phyloP scores from a whole-genome alignment of 2,329 filamentous ascomycete species.

The Ciborinia camelliae region DNA sequence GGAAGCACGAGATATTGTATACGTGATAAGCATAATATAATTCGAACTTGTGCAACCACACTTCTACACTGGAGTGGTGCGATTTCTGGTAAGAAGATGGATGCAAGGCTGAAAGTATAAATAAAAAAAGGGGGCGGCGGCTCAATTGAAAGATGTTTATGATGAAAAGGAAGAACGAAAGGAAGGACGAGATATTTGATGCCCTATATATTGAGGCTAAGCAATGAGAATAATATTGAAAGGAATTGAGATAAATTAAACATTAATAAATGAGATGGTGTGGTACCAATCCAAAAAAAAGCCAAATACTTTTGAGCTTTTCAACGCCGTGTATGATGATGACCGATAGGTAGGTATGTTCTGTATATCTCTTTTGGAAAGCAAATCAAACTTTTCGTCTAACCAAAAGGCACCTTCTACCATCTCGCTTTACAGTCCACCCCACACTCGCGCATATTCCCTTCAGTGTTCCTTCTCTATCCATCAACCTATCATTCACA shows the following conservation, averaged over 20 bases:
- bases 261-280: not conserved
- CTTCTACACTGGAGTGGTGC: not conserved
- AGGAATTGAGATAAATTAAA: not conserved
- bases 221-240: not conserved
- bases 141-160: not conserved
- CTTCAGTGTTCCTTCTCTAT: constrained; percentile 14
- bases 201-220: not conserved
- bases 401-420: constrained; percentile 13
- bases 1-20: not conserved
- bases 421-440: constrained; percentile 19
- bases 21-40: not conserved
- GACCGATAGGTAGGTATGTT: not conserved
- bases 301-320: constrained; percentile 7
- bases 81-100: not conserved
- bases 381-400: not conserved
- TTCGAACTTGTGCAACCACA: not conserved
- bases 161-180: not conserved
- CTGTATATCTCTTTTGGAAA: not conserved
- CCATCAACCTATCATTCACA: constrained; percentile 19
- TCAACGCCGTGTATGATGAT: not conserved
- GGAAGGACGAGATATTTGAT: not conserved
- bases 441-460: constrained; percentile 17
- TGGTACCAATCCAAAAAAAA: not conserved
- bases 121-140: not conserved
- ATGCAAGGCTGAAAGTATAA: not conserved